Evolutionary conservation across 2,329 filamentous ascomycete genomes (phyloP), one percentile per base, ranked within the genome.

Genomic region (Aspergillus novoparasiticus): DNA sequence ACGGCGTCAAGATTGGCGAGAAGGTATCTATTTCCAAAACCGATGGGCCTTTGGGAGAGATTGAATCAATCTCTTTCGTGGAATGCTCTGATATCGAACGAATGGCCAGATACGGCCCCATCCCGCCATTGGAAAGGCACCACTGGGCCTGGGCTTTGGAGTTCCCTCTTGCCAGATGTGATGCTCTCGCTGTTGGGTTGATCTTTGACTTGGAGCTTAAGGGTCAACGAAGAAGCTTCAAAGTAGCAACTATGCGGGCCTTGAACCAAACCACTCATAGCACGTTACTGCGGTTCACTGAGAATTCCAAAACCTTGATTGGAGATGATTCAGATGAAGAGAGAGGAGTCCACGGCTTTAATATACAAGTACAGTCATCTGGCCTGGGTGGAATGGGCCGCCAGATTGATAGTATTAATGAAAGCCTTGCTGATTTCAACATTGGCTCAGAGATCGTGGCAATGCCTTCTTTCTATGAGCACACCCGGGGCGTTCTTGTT

Each of bases 1-100:
- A 90, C 68, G 87, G 87, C 1, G 85, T 96, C 69, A 89, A 90
- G 64, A 81, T 95, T 4, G 88, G 88, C 19, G 90, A 93, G 56
- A 85, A 87, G 57, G 81, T 96, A 55, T 83, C 84, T 9, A 84
- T 94, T 28, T 81, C 84, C 2, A 84, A 79, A 65, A 82, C 85
- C 11, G 82, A 83, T 9, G 79, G 78, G 2, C 69, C 79, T 2
- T 76, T 90, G 12, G 80, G 83, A 0, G 84, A 85, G 26, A 86
- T 88, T 6, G 81, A 84, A 4, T 81, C 83, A 32, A 81, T 94
- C 3, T 78, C 86, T 8, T 75, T 94, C 19, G 82, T 84, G 67
- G 89, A 92, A 68, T 80, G 86, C 10, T 85, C 84, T 14, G 74
- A 77, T 66, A 62, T 78, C 43, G 75, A 80, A 57, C 76, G 72